Percentiles rank a stretch among this genome's conserved stretches.
Evolutionary conservation across 805 yeast species (phyloP).

Genomic region (Yamadazyma nakazawae): DNA sequence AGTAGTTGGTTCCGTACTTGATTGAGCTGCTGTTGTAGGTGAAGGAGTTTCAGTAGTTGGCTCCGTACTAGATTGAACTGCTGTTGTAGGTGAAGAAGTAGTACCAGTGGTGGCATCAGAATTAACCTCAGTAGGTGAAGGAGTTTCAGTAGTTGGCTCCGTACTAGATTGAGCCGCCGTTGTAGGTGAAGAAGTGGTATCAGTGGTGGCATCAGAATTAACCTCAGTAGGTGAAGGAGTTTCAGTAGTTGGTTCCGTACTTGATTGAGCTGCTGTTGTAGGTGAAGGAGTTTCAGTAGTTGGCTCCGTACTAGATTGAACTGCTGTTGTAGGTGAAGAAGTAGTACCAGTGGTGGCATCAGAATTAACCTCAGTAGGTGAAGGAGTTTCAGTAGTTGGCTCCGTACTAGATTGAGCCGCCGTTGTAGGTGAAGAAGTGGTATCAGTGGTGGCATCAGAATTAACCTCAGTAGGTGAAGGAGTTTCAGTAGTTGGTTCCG

Average conservation of each 20-base stretch:
- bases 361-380: background rate
- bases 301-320: too few relatives aligned
- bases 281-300: background rate
- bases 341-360: background rate
- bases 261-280: background rate
- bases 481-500: background rate
- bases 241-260: background rate
- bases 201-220: background rate
- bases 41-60: too few relatives aligned
- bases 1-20: background rate
- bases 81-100: too few relatives aligned
- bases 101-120: background rate
- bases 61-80: too few relatives aligned
- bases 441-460: background rate
- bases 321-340: too few relatives aligned
- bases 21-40: background rate
- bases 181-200: too few relatives aligned
- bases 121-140: background rate
- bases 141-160: too few relatives aligned
- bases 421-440: too few relatives aligned
- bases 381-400: too few relatives aligned
- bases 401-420: too few relatives aligned
- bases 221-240: background rate
- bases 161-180: too few relatives aligned
- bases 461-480: background rate